These are phyloP conservation scores for Aspergillus olivimuriae DNA, from an alignment of 495 filamentous ascomycete genomes.

Conservation along the genomic window DNA sequence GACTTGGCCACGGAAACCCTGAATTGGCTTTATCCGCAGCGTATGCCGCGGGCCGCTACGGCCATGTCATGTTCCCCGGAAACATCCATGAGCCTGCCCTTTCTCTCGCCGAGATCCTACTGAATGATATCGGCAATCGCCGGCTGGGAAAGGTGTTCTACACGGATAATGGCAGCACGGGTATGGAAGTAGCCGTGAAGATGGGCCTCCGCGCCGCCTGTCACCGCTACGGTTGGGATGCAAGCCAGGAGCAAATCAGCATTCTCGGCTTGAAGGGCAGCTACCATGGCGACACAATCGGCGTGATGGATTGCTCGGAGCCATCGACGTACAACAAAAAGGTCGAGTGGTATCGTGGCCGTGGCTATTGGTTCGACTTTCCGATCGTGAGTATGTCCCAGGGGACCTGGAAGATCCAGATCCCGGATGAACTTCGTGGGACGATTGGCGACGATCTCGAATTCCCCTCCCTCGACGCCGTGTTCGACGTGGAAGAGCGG, in stretches of 20 bases:
- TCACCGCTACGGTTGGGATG: slow-evolving; percentile 56
- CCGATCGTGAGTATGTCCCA: slow-evolving; percentile 57
- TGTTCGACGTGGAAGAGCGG: slow-evolving; percentile 56
- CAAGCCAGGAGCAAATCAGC: slow-evolving; percentile 46
- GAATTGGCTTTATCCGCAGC: slow-evolving; percentile 61
- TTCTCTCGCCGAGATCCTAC: slow-evolving; percentile 51
- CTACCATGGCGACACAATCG: slow-evolving; percentile 79
- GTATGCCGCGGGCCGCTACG: slow-evolving; percentile 75
- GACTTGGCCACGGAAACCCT: slow-evolving; percentile 68
- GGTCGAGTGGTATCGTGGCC: slow-evolving; percentile 72
- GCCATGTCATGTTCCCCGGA: slow-evolving; percentile 77
- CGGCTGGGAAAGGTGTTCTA: slow-evolving; percentile 64
- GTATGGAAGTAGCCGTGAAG: slow-evolving; percentile 72
- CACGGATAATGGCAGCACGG: slow-evolving; percentile 74
- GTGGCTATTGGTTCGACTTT: slow-evolving; percentile 71
- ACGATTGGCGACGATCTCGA: slow-evolving; percentile 38
- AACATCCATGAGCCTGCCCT: slow-evolving; percentile 68
- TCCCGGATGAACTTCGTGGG: slow-evolving; percentile 40
- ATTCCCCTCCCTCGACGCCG: slow-evolving; percentile 45
- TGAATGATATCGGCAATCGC: slow-evolving; percentile 50
- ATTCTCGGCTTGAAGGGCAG: slow-evolving; percentile 67
- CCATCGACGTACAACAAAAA: slow-evolving; percentile 66
- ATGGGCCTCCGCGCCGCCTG: slow-evolving; percentile 65
- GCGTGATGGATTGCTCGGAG: slow-evolving; percentile 73
- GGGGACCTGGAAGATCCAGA: slow-evolving; percentile 56